Base-by-base conservation (phyloP, 352 stramenopile genomes). In the Elongisporangium undulatum region DNA sequence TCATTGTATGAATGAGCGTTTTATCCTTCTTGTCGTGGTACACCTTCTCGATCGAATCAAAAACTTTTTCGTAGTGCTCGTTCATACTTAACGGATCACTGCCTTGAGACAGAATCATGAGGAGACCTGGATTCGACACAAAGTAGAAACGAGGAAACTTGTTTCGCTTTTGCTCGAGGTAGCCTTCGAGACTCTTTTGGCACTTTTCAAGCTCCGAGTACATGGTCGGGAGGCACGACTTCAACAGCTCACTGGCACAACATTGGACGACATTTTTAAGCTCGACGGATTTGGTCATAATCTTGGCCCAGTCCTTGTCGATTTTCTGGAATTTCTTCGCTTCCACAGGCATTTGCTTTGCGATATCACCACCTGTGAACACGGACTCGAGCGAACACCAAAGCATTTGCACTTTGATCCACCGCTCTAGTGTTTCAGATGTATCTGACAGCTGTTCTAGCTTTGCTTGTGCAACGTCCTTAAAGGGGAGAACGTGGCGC, bases 121-220 rank as follows among this genome's bases (percentile, higher is more conserved):
- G 78, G 39, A 99, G 70, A 53, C 96, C 96, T 2, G 96, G 93
- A 64, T 99, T 99, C 8, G 96, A 99, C 0, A 99, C 96, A 61
- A 99, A 99, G 75, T 99, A 99, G 81, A 99, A 99, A 20, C 97
- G 88, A 19, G 97, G 97, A 65, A 99, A 99, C 66, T 98, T 98
- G 75, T 98, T 98, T 52, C 97, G 91, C 68, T 99, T 99, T 69
- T 98, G 92, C 66, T 99, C 97, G 20, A 99, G 72, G 75, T 99
- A 99, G 0, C 95, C 97, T 67, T 99, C 94, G 2, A 99, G 88
- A 19, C 89, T 97, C 74, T 99, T 99, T 66, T 99, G 96, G 63
- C 96, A 99, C 64, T 98, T 99, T 67, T 99, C 97, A 7, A 99
- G 81, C 74, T 99, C 96, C 53, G 83, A 83, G 69, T 99, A 99